Percentiles rank a stretch among this genome's conserved stretches.
These are phyloP conservation scores for Spiraea crenata DNA, from an alignment of 331 rosid species.

Conservation along the genomic window DNA sequence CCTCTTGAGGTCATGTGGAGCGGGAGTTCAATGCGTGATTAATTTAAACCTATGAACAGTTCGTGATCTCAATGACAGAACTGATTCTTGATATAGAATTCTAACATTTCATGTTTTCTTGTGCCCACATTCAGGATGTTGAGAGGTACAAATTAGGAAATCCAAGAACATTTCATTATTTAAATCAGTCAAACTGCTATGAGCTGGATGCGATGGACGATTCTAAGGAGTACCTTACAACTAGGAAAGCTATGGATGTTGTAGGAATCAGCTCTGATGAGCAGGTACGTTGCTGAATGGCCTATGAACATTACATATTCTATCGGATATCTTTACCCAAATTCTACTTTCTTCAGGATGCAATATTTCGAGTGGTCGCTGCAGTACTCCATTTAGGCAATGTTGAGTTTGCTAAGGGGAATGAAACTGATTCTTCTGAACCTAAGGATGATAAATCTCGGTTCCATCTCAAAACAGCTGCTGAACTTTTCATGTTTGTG, in stretches of 20 bases:
- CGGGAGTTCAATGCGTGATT: background rate
- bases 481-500: conserved; percentile 74
- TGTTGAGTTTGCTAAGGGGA: conserved; percentile 69
- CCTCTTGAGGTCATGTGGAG: background rate
- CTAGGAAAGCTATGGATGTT: conserved; percentile 87
- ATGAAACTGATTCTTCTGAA: conserved; percentile 67
- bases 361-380: conserved; percentile 81
- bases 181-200: conserved; percentile 77
- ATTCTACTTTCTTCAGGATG: conserved; percentile 54
- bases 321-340: background rate
- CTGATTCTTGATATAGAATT: conserved; percentile 13
- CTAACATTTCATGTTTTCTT: conserved; percentile 14
- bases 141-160: conserved; percentile 68
- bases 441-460: conserved; percentile 73
- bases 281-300: conserved; percentile 47
- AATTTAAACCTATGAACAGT: conserved; percentile 10
- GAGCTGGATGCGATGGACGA: conserved; percentile 76
- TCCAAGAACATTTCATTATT: conserved; percentile 72
- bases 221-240: conserved; percentile 66
- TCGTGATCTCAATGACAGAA: background rate
- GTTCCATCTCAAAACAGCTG: conserved; percentile 72
- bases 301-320: conserved; percentile 3
- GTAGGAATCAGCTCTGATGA: conserved; percentile 72
- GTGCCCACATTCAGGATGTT: conserved; percentile 44
- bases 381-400: conserved; percentile 92